These are phyloP conservation scores for Fusarium sp. DNA, from an alignment of 2,329 filamentous ascomycete genomes.

Conservation along the genomic window DNA sequence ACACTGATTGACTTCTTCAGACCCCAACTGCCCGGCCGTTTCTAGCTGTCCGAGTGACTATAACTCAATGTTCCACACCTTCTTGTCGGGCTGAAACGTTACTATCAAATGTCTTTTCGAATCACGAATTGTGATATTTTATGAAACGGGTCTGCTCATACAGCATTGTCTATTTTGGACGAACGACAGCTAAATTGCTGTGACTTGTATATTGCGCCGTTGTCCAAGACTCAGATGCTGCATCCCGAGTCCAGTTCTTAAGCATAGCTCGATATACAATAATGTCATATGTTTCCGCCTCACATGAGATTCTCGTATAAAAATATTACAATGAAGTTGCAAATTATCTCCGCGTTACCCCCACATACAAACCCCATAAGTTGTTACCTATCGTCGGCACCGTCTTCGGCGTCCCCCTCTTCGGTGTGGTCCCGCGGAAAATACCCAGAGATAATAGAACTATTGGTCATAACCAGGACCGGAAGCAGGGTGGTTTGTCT, in stretches of 20 bases:
- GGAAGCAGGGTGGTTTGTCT: background rate
- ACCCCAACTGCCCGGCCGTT: background rate
- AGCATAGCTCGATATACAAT: background rate
- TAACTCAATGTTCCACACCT: background rate
- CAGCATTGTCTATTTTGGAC: background rate
- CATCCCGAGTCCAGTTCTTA: background rate
- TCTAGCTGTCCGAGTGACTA: background rate
- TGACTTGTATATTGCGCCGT: background rate
- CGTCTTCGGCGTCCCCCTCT: slow-evolving; percentile 29
- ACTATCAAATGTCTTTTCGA: background rate
- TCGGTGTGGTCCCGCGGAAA: slow-evolving; percentile 23
- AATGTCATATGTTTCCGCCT: background rate
- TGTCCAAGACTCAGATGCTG: background rate
- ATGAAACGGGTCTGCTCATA: background rate
- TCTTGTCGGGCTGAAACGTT: background rate
- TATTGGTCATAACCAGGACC: slow-evolving; percentile 27
- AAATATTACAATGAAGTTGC: background rate
- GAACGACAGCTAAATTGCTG: background rate
- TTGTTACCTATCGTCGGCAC: slow-evolving; percentile 20
- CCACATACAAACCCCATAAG: slow-evolving; percentile 11
- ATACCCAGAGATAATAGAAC: background rate
- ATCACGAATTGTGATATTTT: background rate
- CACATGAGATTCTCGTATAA: background rate
- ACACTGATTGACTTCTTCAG: background rate
- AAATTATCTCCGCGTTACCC: slow-evolving; percentile 18